These are phyloP conservation scores for Pestalotiopsis fici DNA, from an alignment of 2,329 filamentous ascomycete species.

Conservation along the genomic window DNA sequence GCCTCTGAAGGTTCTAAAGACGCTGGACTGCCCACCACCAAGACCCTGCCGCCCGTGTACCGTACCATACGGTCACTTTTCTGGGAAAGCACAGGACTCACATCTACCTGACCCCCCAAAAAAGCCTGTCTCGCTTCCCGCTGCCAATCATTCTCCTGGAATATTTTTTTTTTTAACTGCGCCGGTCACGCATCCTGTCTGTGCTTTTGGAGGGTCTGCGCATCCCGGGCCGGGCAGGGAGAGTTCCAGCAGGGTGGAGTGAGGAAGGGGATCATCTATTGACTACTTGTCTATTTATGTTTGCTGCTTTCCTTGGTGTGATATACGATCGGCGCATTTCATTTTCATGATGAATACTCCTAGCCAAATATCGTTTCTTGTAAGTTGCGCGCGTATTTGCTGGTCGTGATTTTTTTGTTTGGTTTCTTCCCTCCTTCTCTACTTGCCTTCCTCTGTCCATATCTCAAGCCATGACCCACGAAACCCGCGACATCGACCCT, in stretches of 20 bases:
- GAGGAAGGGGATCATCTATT: not conserved
- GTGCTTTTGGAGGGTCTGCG: not conserved
- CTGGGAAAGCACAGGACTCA: not conserved
- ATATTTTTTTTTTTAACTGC: not conserved
- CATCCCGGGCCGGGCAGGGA: not conserved
- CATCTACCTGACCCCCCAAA: not conserved
- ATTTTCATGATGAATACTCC: slow-evolving; percentile 29
- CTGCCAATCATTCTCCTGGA: not conserved
- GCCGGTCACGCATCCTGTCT: not conserved
- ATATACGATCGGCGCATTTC: not conserved
- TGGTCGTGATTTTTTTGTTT: not conserved
- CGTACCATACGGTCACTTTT: not conserved
- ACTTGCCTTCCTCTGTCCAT: not conserved
- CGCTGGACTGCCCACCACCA: not conserved
- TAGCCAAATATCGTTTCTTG: slow-evolving; percentile 33
- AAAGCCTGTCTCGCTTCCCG: not conserved
- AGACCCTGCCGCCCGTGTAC: no score
- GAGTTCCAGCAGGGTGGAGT: not conserved
- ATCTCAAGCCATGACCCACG: not conserved
- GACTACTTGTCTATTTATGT: not conserved
- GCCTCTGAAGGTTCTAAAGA: not conserved
- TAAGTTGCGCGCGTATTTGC: slow-evolving; percentile 19
- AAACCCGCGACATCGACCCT: not conserved
- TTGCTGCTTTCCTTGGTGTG: not conserved
- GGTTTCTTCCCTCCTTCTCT: not conserved